Percentiles rank a stretch among this genome's conserved stretches.
Evolutionary conservation across 768 basidiomycete species (phyloP).

Genomic region (Tylopilus vinaceipallidus): DNA sequence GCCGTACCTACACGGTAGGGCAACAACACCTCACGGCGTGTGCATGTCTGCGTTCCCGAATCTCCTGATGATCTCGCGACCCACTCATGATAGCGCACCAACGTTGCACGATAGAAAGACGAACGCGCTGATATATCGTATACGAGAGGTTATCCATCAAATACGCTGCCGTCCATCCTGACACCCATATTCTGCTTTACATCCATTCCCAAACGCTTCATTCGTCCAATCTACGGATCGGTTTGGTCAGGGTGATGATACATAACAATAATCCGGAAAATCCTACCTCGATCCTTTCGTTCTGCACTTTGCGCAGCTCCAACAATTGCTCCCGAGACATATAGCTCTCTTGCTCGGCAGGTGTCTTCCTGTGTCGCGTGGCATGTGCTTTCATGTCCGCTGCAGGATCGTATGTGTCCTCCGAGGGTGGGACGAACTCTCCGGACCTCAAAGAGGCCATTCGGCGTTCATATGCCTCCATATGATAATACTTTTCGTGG

Average conservation of each 20-base stretch:
- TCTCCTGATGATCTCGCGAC: not conserved
- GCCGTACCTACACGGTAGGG: not conserved
- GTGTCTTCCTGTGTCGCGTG: slow-evolving; percentile 66
- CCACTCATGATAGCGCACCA: not conserved
- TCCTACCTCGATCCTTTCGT: slow-evolving; percentile 77
- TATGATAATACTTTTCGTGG: slow-evolving; percentile 94
- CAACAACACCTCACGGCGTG: slow-evolving; percentile 14
- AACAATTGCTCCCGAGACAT: slow-evolving; percentile 76
- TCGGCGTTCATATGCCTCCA: slow-evolving; percentile 78
- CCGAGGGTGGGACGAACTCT: slow-evolving; percentile 69
- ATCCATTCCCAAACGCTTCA: slow-evolving; percentile 88
- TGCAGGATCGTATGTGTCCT: slow-evolving; percentile 76
- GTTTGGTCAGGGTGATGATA: not conserved
- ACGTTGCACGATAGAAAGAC: not conserved
- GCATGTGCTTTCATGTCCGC: slow-evolving; percentile 80
- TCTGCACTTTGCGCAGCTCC: slow-evolving; percentile 80
- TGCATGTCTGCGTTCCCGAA: slow-evolving; percentile 6
- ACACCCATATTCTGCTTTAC: slow-evolving; percentile 83
- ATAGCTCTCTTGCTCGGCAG: slow-evolving; percentile 67
- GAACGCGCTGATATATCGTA: not conserved
- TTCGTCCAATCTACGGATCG: slow-evolving; percentile 60
- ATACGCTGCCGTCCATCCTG: slow-evolving; percentile 73
- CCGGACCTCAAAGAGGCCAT: slow-evolving; percentile 86
- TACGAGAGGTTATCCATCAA: slow-evolving; percentile 40
- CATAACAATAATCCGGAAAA: not conserved